phyloP scores from a whole-genome alignment of 2,329 filamentous ascomycete genomes.

The Arthrobotrys iridis region DNA sequence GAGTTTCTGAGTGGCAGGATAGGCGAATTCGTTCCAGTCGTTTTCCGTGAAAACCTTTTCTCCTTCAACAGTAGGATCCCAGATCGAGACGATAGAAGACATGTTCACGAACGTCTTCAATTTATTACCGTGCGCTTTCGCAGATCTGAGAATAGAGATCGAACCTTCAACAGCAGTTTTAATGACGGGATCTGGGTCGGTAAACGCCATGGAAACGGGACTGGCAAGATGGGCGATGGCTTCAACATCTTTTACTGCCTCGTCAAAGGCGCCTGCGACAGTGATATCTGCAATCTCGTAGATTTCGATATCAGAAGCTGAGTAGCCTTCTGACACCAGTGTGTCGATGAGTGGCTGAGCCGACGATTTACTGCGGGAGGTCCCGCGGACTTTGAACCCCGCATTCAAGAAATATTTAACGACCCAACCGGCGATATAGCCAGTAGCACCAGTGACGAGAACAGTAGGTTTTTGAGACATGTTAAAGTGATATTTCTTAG shows the following conservation, averaged over 20 bases:
- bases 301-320: slow-evolving; percentile 40
- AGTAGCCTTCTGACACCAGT: slow-evolving; percentile 27
- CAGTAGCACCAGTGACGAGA: slow-evolving; percentile 41
- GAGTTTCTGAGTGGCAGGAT: slow-evolving; percentile 33
- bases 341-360: slow-evolving; percentile 45
- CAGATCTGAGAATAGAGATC: slow-evolving; percentile 75
- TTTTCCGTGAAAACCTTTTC: slow-evolving; percentile 58
- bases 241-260: slow-evolving; percentile 61
- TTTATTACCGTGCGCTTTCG: slow-evolving; percentile 67
- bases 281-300: slow-evolving; percentile 78
- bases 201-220: slow-evolving; percentile 63
- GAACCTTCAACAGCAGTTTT: slow-evolving; percentile 69
- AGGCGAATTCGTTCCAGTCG: slow-evolving; percentile 64
- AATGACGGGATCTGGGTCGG: slow-evolving; percentile 61
- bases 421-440: slow-evolving; percentile 68
- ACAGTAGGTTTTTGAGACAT: slow-evolving; percentile 44
- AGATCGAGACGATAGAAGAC: slow-evolving; percentile 65
- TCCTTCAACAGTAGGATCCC: slow-evolving; percentile 59
- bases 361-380: slow-evolving; percentile 62
- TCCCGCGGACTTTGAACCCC: slow-evolving; percentile 64
- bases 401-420: slow-evolving; percentile 64
- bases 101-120: slow-evolving; percentile 77
- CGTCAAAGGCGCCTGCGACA: slow-evolving; percentile 74
- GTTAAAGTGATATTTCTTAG: neutral
- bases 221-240: slow-evolving; percentile 39